Conservation (phyloP, 805 yeast species). For the Saturnispora galanensis region DNA sequence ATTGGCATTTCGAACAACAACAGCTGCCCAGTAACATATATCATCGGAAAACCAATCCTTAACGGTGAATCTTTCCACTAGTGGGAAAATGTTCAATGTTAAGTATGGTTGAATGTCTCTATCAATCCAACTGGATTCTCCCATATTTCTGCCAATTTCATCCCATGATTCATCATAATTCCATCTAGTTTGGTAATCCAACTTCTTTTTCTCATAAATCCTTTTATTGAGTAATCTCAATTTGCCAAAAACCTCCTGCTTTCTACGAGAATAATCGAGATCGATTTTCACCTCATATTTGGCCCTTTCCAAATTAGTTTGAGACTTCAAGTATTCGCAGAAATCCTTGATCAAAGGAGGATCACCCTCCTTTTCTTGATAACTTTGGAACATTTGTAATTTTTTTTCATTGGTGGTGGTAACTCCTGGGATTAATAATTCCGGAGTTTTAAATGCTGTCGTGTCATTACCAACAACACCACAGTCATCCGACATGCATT, state of each 20-base stretch:
- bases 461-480: slow-evolving; percentile 9
- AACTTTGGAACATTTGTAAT: too few relatives aligned
- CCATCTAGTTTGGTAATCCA: slow-evolving; percentile 31
- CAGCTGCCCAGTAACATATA: slow-evolving; percentile 93
- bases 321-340: slow-evolving; percentile 15
- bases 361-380: slow-evolving; percentile 2
- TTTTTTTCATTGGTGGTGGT: too few relatives aligned
- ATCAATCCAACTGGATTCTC: slow-evolving; percentile 19
- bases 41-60: slow-evolving; percentile 58
- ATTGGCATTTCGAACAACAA: too few relatives aligned
- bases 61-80: slow-evolving; percentile 84
- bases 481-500: slow-evolving; percentile 18
- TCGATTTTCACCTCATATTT: slow-evolving; percentile 22
- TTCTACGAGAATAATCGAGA: slow-evolving; percentile 19
- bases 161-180: slow-evolving; percentile 32
- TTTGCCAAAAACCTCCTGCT: slow-evolving; percentile 22
- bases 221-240: slow-evolving; percentile 21
- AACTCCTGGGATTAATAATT: too few relatives aligned
- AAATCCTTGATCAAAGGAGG: slow-evolving; percentile 14
- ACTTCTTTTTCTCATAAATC: slow-evolving; percentile 17
- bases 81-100: slow-evolving; percentile 66
- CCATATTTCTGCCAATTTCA: slow-evolving; percentile 23
- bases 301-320: slow-evolving; percentile 19
- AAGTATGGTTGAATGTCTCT: slow-evolving; percentile 32
- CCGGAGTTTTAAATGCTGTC: not conserved